phyloP scores from a whole-genome alignment of 2,329 filamentous ascomycete species.

The Lasiodiplodia sp. region DNA sequence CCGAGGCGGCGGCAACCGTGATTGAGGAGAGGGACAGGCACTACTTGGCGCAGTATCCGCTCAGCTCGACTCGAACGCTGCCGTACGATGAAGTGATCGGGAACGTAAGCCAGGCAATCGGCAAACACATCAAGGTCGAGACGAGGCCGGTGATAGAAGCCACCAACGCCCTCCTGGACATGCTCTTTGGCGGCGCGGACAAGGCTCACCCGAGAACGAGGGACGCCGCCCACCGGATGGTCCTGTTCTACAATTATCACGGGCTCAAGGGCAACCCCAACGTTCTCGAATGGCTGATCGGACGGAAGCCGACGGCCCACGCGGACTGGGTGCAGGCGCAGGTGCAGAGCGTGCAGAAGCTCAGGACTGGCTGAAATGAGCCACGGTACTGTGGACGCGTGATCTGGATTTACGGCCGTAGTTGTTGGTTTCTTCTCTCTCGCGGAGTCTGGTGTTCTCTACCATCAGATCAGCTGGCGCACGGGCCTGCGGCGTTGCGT shows the following conservation, averaged over 20 bases:
- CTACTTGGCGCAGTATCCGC: conserved; percentile 40
- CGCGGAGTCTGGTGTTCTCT: neutral
- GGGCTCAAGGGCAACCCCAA: conserved; percentile 33
- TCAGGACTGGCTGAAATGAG: neutral
- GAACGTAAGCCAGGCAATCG: conserved; percentile 36
- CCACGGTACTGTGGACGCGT: neutral
- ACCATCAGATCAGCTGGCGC: conserved; percentile 15
- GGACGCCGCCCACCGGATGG: conserved; percentile 34
- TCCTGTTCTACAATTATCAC: conserved; percentile 34
- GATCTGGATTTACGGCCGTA: neutral
- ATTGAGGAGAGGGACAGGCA: conserved; percentile 39
- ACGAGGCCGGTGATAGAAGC: conserved; percentile 34
- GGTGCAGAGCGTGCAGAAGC: neutral
- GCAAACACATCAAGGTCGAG: conserved; percentile 38
- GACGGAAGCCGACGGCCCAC: conserved; percentile 31
- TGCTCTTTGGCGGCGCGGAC: conserved; percentile 27
- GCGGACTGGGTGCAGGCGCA: conserved; percentile 29
- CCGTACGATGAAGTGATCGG: conserved; percentile 34
- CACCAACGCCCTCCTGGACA: conserved; percentile 30
- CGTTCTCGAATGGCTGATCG: conserved; percentile 34
- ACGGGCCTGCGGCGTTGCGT: conserved; percentile 24
- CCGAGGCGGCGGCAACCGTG: conserved; percentile 37
- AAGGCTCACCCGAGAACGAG: conserved; percentile 23
- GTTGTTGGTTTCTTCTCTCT: neutral
- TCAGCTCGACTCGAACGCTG: conserved; percentile 35